Conservation (phyloP, 2,329 filamentous ascomycete genomes). For the Fusarium duplospermum region DNA sequence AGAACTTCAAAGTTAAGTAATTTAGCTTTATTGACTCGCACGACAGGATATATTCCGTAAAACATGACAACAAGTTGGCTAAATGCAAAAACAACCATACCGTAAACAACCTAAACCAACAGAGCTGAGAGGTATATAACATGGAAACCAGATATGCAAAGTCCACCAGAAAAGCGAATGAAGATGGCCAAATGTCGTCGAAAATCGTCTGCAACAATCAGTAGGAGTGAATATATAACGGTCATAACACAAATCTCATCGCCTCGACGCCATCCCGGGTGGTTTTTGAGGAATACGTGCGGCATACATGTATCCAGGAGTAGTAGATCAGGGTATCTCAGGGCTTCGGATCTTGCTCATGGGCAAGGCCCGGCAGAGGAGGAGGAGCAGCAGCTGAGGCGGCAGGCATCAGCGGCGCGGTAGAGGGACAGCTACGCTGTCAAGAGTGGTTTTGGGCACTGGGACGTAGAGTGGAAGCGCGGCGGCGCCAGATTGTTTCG, state of each 20-base stretch:
- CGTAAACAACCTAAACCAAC: not conserved
- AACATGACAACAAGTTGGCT: not conserved
- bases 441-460: not conserved
- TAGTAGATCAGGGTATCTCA: not conserved
- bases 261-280: not conserved
- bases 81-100: not conserved
- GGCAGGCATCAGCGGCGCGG: not conserved
- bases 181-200: not conserved
- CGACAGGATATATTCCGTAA: not conserved
- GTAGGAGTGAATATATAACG: slow-evolving; percentile 6
- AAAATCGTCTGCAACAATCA: slow-evolving; percentile 23
- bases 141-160: not conserved
- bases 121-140: not conserved
- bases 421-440: not conserved
- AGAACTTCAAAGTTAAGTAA: not conserved
- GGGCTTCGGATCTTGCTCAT: not conserved
- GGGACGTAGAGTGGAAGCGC: not conserved
- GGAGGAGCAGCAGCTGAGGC: not conserved
- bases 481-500: not conserved
- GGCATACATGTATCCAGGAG: not conserved
- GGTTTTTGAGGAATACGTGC: not conserved
- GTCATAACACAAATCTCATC: not conserved
- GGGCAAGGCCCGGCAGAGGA: not conserved
- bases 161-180: not conserved
- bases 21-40: not conserved